Evolutionary conservation across 2,329 filamentous ascomycete species (phyloP).

Genomic region (Stagonosporopsis vannaccii): DNA sequence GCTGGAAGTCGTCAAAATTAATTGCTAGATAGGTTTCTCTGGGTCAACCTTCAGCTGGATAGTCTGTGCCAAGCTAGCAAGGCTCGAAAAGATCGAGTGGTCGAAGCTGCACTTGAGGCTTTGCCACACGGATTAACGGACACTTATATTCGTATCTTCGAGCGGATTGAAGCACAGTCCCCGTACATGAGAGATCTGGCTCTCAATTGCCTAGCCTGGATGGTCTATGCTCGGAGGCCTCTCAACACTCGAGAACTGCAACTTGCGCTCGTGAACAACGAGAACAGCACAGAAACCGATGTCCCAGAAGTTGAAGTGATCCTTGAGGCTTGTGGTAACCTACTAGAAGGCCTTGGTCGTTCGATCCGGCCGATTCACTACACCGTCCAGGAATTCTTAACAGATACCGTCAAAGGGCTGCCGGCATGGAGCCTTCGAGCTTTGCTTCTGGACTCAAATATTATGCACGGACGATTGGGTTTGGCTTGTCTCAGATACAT

Average conservation of each 20-base stretch:
- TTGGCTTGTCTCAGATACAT: slow-evolving; percentile 22
- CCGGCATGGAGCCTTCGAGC: slow-evolving; percentile 3
- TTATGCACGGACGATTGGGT: slow-evolving; percentile 16
- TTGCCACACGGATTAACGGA: slow-evolving; percentile 23
- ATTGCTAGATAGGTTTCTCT: slow-evolving; percentile 26
- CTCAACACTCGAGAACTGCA: slow-evolving; percentile 25
- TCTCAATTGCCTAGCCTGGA: slow-evolving; percentile 27
- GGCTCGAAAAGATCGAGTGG: slow-evolving; percentile 13
- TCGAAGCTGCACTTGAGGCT: slow-evolving; percentile 21
- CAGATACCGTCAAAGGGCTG: background rate
- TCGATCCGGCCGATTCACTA: slow-evolving; percentile 30
- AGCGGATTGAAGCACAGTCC: slow-evolving; percentile 24
- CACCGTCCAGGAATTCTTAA: slow-evolving; percentile 33
- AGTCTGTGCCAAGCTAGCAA: slow-evolving; percentile 25
- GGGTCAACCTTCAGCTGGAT: slow-evolving; percentile 31
- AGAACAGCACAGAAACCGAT: slow-evolving; percentile 7
- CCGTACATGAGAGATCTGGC: slow-evolving; percentile 25
- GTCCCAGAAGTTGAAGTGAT: slow-evolving; percentile 23
- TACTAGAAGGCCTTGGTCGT: slow-evolving; percentile 20
- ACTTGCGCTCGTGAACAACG: slow-evolving; percentile 17
- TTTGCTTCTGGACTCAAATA: slow-evolving; percentile 14
- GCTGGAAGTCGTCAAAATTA: background rate
- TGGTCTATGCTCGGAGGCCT: slow-evolving; percentile 23
- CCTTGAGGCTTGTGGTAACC: slow-evolving; percentile 29
- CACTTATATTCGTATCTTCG: slow-evolving; percentile 29